Base-by-base conservation (phyloP, 495 filamentous ascomycete species). In the Glutinoglossum americanum region DNA sequence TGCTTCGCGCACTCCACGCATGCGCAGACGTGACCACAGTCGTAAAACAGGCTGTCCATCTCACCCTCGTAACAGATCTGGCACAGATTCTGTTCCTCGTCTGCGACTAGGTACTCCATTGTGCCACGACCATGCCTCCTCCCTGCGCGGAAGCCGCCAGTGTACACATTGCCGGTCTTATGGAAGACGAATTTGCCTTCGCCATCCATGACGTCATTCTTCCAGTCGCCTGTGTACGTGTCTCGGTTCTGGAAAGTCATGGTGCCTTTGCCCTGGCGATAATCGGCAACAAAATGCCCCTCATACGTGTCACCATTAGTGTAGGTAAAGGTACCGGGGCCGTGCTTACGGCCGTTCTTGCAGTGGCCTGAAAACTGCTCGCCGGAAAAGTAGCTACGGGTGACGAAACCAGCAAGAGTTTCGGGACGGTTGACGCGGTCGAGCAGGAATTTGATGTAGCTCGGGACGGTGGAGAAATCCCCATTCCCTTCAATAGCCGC, bases 21-120 rank as follows among this genome's bases (percentile, higher is more conserved):
- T 1, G 80, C 76, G 54, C 76, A 76, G 45, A 84, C 75, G 63
- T 84, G 81, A 0, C 81, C 81, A 60, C 81, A 84, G 61, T 81
- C 78, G 56, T 75, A 78, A 64, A 84, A 81, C 45, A 78, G 68
- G 2, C 78, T 74, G 62, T 82, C 77, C 58, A 78, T 75, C 60
- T 76, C 76, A 53, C 75, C 74, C 39, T 79, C 78, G 61, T 76
- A 83, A 67, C 81, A 84, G 55, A 84, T 81, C 60, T 77, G 73
- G 65, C 81, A 83, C 15, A 79, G 64, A 60, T 76, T 69, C 67
- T 75, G 70, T 64, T 81, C 78, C 61, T 81, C 80, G 54, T 82
- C 78, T 19, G 77, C 80, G 13, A 79, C 74, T 59, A 79, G 73
- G 70, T 76, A 82, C 61, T 75, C 72, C 66, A 76, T 81, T 54